These are phyloP conservation scores for Blastomyces emzantsi DNA, from an alignment of 2,329 filamentous ascomycete genomes.

Conservation along the genomic window DNA sequence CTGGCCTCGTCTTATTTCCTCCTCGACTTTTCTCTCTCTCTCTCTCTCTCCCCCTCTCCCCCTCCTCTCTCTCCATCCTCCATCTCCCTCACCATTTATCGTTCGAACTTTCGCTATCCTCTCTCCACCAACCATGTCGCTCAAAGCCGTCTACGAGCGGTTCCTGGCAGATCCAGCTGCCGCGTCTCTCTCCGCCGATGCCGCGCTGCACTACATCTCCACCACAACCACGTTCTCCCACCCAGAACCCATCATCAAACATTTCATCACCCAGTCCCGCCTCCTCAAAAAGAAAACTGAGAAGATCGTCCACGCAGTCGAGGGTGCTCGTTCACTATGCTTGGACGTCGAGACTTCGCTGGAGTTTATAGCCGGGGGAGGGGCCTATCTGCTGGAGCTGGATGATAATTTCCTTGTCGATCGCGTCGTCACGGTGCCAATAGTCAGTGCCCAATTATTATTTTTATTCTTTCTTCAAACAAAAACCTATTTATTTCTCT, in stretches of 20 bases:
- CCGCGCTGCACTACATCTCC: conserved; percentile 77
- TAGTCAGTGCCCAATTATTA: conserved; percentile 50
- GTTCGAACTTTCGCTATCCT: background rate
- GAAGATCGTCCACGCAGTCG: conserved; percentile 63
- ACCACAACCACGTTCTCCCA: conserved; percentile 68
- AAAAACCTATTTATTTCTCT: background rate
- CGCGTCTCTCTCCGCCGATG: conserved; percentile 54
- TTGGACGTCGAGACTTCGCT: conserved; percentile 74
- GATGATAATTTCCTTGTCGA: conserved; percentile 93
- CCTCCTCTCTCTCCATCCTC: conserved; percentile 13
- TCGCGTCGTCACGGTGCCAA: conserved; percentile 64
- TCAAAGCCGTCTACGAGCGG: conserved; percentile 53
- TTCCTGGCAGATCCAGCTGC: conserved; percentile 61
- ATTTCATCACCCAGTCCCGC: conserved; percentile 61
- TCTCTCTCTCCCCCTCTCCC: background rate
- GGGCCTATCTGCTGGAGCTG: conserved; percentile 75
- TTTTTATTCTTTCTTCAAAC: no score
- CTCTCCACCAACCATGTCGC: conserved; percentile 28
- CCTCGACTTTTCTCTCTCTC: background rate
- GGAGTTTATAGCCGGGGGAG: conserved; percentile 72
- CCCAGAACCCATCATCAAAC: conserved; percentile 69
- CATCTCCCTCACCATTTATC: conserved; percentile 12
- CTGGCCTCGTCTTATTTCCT: background rate
- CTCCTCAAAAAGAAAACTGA: conserved; percentile 77
- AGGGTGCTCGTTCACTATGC: conserved; percentile 60